phyloP scores from a whole-genome alignment of 179 eudicot genomes.

The Spinacia oleracea region DNA sequence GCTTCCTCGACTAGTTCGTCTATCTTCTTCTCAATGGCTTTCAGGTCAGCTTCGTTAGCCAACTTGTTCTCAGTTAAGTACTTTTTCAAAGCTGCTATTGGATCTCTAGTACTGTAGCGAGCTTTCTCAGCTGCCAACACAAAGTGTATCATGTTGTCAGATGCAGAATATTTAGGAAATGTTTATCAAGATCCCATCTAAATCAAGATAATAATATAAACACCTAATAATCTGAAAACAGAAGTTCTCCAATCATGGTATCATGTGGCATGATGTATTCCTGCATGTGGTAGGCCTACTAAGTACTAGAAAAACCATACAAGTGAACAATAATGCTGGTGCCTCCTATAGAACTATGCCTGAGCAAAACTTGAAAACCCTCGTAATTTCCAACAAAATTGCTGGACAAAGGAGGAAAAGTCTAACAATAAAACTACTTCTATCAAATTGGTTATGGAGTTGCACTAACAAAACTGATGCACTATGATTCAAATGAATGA shows the following conservation, averaged over 20 bases:
- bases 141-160: slow-evolving; percentile 13
- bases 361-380: background rate
- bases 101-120: slow-evolving; percentile 76
- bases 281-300: background rate
- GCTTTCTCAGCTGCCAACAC: slow-evolving; percentile 78
- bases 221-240: background rate
- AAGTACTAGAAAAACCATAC: background rate
- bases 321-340: background rate
- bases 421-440: too few relatives aligned
- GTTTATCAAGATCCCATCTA: background rate
- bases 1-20: slow-evolving; percentile 79
- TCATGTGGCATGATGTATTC: background rate
- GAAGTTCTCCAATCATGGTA: background rate
- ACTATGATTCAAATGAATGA: background rate
- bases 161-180: background rate
- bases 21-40: slow-evolving; percentile 85
- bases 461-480: background rate
- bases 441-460: too few relatives aligned
- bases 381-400: background rate
- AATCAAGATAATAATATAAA: background rate
- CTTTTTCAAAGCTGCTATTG: slow-evolving; percentile 70
- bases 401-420: too few relatives aligned
- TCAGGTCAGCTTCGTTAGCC: slow-evolving; percentile 72
- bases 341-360: background rate
- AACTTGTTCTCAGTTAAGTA: slow-evolving; percentile 72